Evolutionary conservation across 768 basidiomycete genomes (phyloP), one percentile per base, ranked within the genome.

Genomic region (Lepiota subincarnata): DNA sequence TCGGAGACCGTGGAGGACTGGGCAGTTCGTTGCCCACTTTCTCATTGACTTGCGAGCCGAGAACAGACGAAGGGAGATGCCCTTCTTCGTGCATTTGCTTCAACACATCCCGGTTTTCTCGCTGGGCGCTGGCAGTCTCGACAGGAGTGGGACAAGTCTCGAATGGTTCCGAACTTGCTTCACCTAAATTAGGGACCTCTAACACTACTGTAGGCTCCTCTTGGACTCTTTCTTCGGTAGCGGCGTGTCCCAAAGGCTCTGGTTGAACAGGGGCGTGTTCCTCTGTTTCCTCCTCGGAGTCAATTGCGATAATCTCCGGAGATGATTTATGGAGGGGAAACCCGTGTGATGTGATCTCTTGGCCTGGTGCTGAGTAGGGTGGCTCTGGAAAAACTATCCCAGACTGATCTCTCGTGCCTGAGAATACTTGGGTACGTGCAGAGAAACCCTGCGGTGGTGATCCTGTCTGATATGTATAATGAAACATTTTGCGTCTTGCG

Each of bases 121-220:
- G 28, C 31, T 18, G 10, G n/a, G 28, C 34, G 11, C 18, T 26
- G 2, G 14, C 4, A 4, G 31, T 20, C 11, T 18, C 31, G 19
- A 22, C 28, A 34, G 2, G 7, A 8, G 44, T 16, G 16, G 14
- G 28, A n/a, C 14, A 20, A 55, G 51, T 53, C 14, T 26, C 31
- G 16, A 24, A 36, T 34, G 50, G 31, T 16, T 38, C 48, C 26
- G 57, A 26, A 40, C 54, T 55, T 34, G 31, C 40, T 13, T 46
- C 56, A 43, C 50, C 53, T 44, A 35, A 50, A 10, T 53, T 36
- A 24, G 55, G 56, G 24, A 60, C 31, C 34, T 61, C 51, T 34
- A 62, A 55, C n/a, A 61, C 56, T 16, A 64, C 60, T 12, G 39
- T 49, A 10, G 58, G 60, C 35, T 50, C 43, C 12, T 44, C 57